A percentile compares a stretch with the other conserved stretches of the same genome.
Conservation (phyloP, 768 basidiomycete species). For the Terana coerulea region DNA sequence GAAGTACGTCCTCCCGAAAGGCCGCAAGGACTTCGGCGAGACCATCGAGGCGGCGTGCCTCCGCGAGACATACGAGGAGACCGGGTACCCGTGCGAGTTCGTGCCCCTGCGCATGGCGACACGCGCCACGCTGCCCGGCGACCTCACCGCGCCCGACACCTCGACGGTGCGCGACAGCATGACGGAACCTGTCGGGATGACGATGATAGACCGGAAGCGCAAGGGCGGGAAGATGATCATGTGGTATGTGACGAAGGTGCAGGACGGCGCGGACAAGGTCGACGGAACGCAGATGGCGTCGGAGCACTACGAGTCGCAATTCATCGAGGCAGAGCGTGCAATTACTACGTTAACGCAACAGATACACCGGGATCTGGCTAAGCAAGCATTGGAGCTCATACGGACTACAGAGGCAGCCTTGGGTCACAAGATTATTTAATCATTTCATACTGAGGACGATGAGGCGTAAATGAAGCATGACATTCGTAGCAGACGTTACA, state of each 20-base stretch:
- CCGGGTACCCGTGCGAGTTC: slow-evolving; percentile 51
- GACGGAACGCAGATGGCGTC: slow-evolving; percentile 13
- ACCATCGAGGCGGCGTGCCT: slow-evolving; percentile 46
- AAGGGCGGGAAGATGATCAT: slow-evolving; percentile 12
- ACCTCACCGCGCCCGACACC: background rate
- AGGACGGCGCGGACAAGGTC: slow-evolving; percentile 8
- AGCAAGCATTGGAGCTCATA: slow-evolving; percentile 10
- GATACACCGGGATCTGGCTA: slow-evolving; percentile 7
- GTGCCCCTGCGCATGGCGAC: slow-evolving; percentile 49
- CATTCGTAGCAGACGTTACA: too few relatives aligned
- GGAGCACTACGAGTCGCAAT: slow-evolving; percentile 12
- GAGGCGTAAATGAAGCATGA: too few relatives aligned
- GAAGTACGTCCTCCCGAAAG: slow-evolving; percentile 52
- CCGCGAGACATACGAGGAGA: slow-evolving; percentile 65
- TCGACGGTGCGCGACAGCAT: slow-evolving; percentile 1
- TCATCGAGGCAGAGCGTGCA: slow-evolving; percentile 7
- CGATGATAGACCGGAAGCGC: slow-evolving; percentile 3
- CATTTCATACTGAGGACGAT: background rate
- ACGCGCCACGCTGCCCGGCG: slow-evolving; percentile 47
- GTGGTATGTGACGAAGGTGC: slow-evolving; percentile 12
- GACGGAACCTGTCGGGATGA: slow-evolving; percentile 7
- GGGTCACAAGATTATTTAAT: slow-evolving; percentile 3
- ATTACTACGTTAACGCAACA: slow-evolving; percentile 1
- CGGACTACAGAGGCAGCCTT: slow-evolving; percentile 4
- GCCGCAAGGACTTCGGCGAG: slow-evolving; percentile 57